A percentile compares a stretch with the other conserved stretches of the same genome.
phyloP scores from a whole-genome alignment of 2,329 filamentous ascomycete species.

The Decorospora gaudefroyi region DNA sequence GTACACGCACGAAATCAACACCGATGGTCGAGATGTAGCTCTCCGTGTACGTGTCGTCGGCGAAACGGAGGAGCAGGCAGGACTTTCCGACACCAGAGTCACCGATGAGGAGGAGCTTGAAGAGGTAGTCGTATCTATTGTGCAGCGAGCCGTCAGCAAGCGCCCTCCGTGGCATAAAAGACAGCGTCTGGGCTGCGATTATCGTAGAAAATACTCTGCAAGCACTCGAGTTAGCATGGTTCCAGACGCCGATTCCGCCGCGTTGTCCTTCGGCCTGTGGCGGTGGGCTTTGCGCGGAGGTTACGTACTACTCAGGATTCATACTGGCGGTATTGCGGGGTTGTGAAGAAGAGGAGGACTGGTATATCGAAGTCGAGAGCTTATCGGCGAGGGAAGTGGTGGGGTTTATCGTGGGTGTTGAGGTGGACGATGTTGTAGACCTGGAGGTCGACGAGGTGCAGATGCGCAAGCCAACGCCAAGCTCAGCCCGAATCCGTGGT shows the following conservation, averaged over 20 bases:
- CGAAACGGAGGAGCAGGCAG: constrained; percentile 95
- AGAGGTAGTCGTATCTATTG: constrained; percentile 98
- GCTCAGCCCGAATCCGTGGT: constrained; percentile 22
- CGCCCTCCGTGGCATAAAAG: constrained; percentile 6
- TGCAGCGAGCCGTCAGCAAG: constrained; percentile 28
- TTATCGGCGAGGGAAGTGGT: constrained; percentile 20
- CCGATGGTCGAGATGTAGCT: constrained; percentile 99
- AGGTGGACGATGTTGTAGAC: no score
- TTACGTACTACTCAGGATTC: constrained; percentile 89
- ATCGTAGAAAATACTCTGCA: constrained; percentile 31
- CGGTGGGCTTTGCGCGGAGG: constrained; percentile 38
- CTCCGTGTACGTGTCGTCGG: constrained; percentile 90
- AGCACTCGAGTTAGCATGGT: constrained; percentile 31
- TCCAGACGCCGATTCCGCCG: constrained; percentile 12
- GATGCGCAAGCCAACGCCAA: no score
- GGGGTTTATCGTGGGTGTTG: constrained; percentile 32
- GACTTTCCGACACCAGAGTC: constrained; percentile 99
- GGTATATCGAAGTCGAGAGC: constrained; percentile 17
- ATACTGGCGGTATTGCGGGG: constrained; percentile 60
- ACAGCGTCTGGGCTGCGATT: constrained; percentile 7
- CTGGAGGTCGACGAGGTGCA: constrained; percentile 22
- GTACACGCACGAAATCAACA: constrained; percentile 73
- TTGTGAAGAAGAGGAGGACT: constrained; percentile 13
- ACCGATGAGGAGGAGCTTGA: constrained; percentile 99
- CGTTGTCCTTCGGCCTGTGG: constrained; percentile 27